Evolutionary conservation across 2,329 filamentous ascomycete genomes (phyloP), one percentile per base, ranked within the genome.

Genomic region (Alternaria triticimaculans): DNA sequence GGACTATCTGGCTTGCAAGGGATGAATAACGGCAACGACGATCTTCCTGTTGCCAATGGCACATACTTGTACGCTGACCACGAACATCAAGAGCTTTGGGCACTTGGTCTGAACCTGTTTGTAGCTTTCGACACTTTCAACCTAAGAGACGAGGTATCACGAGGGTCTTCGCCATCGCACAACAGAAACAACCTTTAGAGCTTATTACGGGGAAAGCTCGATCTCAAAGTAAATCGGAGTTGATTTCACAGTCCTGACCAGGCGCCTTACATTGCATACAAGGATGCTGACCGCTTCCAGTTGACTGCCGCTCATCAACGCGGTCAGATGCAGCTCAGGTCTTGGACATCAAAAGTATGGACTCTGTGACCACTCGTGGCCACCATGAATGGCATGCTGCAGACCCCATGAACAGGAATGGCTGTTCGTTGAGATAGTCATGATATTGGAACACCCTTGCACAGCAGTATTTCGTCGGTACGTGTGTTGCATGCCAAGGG

Each of bases 361-460:
- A 51, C 58, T 30, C 37, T 14, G 33, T 58, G 43, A n/a, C 50
- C 44, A 62, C 18, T 55, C 15, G 41, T 20, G 12, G 7, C 49
- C 44, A 11, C 51, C 15, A 51, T 51, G 37, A n/a, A 23, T 43
- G n/a, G 18, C 45, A 37, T 25, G 33, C 26, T 51, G 50, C 18
- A n/a, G 25, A 43, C 51, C 50, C 10, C 18, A 15, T 43, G 14
- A 53, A 55, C 23, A 5, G 15, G 11, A 44, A 41, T 20, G 44
- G 43, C 18, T 20, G 12, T 5, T 28, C 15, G 25, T 21, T 26
- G 9, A 51, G 14, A 56, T 25, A 30, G 33, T 18, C 30, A 55
- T 20, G 15, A 51, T 28, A 49, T 58, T 15, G 26, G 37, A 11
- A 51, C 21, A 63, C 55, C 56, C 20, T 46, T 62, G 6, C 55